Evolutionary conservation across 2,329 filamentous ascomycete genomes (phyloP).

Genomic region (Drechmeria coniospora): DNA sequence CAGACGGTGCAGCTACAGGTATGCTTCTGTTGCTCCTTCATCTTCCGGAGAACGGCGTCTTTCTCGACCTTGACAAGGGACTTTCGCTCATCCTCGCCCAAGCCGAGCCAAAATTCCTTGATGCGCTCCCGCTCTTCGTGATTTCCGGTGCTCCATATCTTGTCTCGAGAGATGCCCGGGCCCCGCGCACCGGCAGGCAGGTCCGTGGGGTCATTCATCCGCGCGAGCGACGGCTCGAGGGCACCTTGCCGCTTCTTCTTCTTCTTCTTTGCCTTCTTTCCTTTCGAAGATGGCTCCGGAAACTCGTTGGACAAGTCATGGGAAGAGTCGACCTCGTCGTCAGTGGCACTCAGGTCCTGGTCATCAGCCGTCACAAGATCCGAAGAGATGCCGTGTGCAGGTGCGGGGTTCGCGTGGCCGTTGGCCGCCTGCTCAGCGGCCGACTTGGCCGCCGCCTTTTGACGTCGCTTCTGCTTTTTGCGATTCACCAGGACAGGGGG

Average conservation of each 20-base stretch:
- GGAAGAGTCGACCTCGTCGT: constrained; percentile 24
- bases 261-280: constrained; percentile 53
- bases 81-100: constrained; percentile 88
- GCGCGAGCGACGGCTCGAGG: constrained; percentile 4
- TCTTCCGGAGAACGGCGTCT: constrained; percentile 92
- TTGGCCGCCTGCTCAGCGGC: constrained; percentile 27
- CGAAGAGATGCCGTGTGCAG: constrained; percentile 9
- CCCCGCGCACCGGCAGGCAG: constrained; percentile 17
- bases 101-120: constrained; percentile 92
- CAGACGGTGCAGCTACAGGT: constrained; percentile 97
- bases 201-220: constrained; percentile 2
- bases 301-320: constrained; percentile 18
- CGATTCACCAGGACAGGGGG: constrained; percentile 50
- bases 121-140: constrained; percentile 92
- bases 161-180: constrained; percentile 51
- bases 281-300: constrained; percentile 19
- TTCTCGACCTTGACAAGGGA: constrained; percentile 96
- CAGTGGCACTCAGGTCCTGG: constrained; percentile 39
- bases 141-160: constrained; percentile 95
- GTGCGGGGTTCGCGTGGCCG: constrained; percentile 23
- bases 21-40: constrained; percentile 99
- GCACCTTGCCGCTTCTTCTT: constrained; percentile 38
- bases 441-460: constrained; percentile 64
- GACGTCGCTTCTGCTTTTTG: constrained; percentile 88
- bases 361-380: constrained; percentile 16